These are phyloP conservation scores for Penicillium sp. DNA, from an alignment of 2,329 filamentous ascomycete genomes.

Conservation along the genomic window DNA sequence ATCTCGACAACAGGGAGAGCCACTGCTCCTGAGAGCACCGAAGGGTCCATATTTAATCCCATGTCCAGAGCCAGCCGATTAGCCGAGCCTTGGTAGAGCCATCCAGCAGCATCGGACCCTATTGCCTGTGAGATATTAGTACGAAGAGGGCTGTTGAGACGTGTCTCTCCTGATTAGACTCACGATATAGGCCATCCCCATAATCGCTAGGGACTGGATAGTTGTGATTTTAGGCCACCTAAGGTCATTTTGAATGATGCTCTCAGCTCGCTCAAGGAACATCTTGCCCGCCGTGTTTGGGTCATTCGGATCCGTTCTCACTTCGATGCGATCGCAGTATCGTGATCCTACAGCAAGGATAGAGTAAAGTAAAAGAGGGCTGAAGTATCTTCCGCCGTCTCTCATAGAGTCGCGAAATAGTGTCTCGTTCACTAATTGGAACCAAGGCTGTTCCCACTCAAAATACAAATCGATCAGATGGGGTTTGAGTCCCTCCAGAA, in stretches of 20 bases:
- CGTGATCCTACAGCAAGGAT: conserved; percentile 39
- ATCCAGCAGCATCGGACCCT: conserved; percentile 38
- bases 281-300: conserved; percentile 36
- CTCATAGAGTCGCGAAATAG: conserved; percentile 35
- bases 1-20: conserved; percentile 30
- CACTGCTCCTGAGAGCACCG: conserved; percentile 27
- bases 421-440: conserved; percentile 37
- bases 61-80: conserved; percentile 39
- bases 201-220: conserved; percentile 37
- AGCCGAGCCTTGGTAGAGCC: conserved; percentile 43
- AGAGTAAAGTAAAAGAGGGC: conserved; percentile 34
- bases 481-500: conserved; percentile 27
- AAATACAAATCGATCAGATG: conserved; percentile 40
- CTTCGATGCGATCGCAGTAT: conserved; percentile 35
- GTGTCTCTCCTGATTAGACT: conserved; percentile 6
- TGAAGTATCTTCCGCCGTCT: conserved; percentile 32
- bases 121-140: conserved; percentile 27
- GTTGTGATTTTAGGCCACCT: conserved; percentile 38
- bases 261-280: conserved; percentile 33
- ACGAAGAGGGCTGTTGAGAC: background rate
- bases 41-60: conserved; percentile 40
- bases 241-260: conserved; percentile 22
- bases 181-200: conserved; percentile 31
- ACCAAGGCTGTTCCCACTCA: conserved; percentile 41
- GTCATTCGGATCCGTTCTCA: conserved; percentile 32